phyloP scores from a whole-genome alignment of 2,329 filamentous ascomycete species.

The Pseudogymnoascus sp. region DNA sequence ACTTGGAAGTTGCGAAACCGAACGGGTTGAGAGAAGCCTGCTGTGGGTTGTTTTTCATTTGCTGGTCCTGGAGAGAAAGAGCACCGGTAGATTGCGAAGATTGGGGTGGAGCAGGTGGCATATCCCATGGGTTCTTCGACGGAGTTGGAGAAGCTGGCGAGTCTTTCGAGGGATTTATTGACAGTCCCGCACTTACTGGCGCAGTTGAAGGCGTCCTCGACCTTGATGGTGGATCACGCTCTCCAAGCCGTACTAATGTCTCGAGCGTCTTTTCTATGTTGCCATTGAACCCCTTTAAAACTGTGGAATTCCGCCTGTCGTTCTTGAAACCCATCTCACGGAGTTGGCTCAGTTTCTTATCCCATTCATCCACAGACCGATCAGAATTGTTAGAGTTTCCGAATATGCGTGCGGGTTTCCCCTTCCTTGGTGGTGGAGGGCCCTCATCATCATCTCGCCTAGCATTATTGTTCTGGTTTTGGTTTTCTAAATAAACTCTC shows the following conservation, averaged over 20 bases:
- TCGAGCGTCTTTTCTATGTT: constrained; percentile 84
- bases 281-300: constrained; percentile 76
- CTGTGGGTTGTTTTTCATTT: constrained; percentile 29
- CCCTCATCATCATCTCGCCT: constrained; percentile 22
- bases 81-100: constrained; percentile 60
- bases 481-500: constrained; percentile 26
- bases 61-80: constrained; percentile 51
- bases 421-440: constrained; percentile 23
- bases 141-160: constrained; percentile 18
- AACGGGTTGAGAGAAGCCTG: constrained; percentile 46
- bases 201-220: constrained; percentile 47
- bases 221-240: constrained; percentile 44
- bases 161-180: constrained; percentile 23
- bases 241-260: constrained; percentile 73
- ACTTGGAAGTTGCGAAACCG: constrained; percentile 38
- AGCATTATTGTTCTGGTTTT: constrained; percentile 25
- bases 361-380: constrained; percentile 43
- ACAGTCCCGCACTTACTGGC: constrained; percentile 23
- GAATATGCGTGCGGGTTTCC: constrained; percentile 61
- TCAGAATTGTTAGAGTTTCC: constrained; percentile 58
- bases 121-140: constrained; percentile 63
- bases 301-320: constrained; percentile 68
- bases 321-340: constrained; percentile 90
- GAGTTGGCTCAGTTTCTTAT: constrained; percentile 69
- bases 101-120: constrained; percentile 47